These are phyloP conservation scores for Caloboletus firmus DNA, from an alignment of 1,284 basidiomycete genomes.

Conservation along the genomic window DNA sequence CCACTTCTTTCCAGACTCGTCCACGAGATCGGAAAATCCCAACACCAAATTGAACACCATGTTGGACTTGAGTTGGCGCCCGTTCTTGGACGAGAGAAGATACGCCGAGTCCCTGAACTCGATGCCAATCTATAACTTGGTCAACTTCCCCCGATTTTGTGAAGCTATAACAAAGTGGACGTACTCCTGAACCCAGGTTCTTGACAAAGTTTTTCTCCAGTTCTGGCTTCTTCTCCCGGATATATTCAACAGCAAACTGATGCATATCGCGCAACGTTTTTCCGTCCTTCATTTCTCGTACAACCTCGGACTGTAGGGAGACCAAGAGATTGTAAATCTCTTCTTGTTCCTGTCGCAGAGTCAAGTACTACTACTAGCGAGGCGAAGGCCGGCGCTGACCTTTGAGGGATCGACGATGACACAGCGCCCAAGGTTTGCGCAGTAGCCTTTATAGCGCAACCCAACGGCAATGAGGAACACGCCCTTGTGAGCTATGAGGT, in stretches of 20 bases:
- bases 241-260: conserved; percentile 68
- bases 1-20: conserved; percentile 76
- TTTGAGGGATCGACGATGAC: conserved; percentile 94
- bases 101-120: conserved; percentile 93
- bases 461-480: conserved; percentile 89
- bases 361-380: conserved; percentile 3
- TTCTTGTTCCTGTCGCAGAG: conserved; percentile 75
- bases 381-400: conserved; percentile 42
- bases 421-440: conserved; percentile 88
- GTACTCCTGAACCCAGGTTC: conserved; percentile 86
- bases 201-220: conserved; percentile 86
- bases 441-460: conserved; percentile 92
- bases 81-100: conserved; percentile 80
- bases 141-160: background rate
- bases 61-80: conserved; percentile 66
- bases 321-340: conserved; percentile 79
- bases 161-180: conserved; percentile 22
- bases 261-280: conserved; percentile 79
- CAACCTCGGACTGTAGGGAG: conserved; percentile 76
- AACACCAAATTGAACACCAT: conserved; percentile 88
- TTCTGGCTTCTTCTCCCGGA: conserved; percentile 78
- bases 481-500: conserved; percentile 86
- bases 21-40: conserved; percentile 81
- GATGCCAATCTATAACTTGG: conserved; percentile 71
- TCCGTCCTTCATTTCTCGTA: conserved; percentile 82